Evolutionary conservation across 371 early-diverging fungal species (phyloP), one percentile per base, ranked within the genome.

Genomic region (Actinomortierella ambigua): DNA sequence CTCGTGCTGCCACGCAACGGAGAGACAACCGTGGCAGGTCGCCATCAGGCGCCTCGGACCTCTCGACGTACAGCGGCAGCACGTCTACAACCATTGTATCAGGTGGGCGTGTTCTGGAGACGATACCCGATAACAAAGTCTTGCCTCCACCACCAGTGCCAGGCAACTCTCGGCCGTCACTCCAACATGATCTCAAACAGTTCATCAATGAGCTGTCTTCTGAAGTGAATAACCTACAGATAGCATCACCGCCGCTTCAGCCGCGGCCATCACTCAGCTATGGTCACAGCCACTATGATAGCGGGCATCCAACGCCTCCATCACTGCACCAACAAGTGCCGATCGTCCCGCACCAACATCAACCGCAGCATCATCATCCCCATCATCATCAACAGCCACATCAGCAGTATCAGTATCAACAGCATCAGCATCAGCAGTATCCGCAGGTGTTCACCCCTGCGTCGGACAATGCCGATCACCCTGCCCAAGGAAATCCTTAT

Each of bases 331-430:
- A 34, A 34, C 4, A 34, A 6, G 34, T 34, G 34, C 34, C 34
- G 34, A 34, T 29, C 49, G 15, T 41, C 28, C 48, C 34, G 52
- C 39, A 29, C 27, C 18, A 20, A 41, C 58, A 50, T 22, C 62
- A 58, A 26, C 54, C 40, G 24, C 42, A 54, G 17, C 42, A 53
- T 20, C 68, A 68, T 44, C 73, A 73, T 46, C 54, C 53, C 23
- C 42, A 57, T 57, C 60, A 70, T 18, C 71, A 63, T 18, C 57
- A 43, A 15, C 55, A 53, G 13, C 53, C 41, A 29, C 58, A 60
- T 22, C 49, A 49, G 22, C 58, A 68, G 40, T 46, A 56, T 23
- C 61, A 55, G 34, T 52, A 29, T 14, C 57, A 55, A 43, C 48
- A 44, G 23, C 22, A 24, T 44, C 52, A 40, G 39, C 50, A 26